These are phyloP conservation scores for Fusarium sp. DNA, from an alignment of 2,329 filamentous ascomycete species.

Conservation along the genomic window DNA sequence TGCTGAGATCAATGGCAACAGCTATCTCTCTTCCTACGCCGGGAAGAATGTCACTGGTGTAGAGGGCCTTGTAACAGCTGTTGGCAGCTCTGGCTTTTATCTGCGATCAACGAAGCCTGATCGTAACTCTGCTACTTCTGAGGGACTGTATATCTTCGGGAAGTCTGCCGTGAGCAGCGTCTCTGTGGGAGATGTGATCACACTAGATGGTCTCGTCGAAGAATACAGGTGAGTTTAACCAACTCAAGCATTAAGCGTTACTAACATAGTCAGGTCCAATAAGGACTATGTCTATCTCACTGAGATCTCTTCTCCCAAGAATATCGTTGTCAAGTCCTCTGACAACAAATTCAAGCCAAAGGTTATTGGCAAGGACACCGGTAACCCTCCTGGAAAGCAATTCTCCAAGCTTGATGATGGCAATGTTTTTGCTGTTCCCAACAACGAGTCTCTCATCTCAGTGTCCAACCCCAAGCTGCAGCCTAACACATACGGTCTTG, in stretches of 20 bases:
- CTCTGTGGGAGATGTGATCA: conserved; percentile 71
- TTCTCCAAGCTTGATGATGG: conserved; percentile 73
- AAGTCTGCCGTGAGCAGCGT: conserved; percentile 62
- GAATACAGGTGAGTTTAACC: conserved; percentile 62
- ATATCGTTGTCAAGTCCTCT: conserved; percentile 64
- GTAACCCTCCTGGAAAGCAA: conserved; percentile 69
- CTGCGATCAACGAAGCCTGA: conserved; percentile 70
- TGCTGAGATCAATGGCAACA: conserved; percentile 73
- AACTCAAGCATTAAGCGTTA: not conserved
- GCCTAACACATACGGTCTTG: conserved; percentile 72
- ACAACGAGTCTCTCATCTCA: conserved; percentile 69
- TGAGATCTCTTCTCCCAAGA: conserved; percentile 67
- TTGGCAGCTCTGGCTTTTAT: conserved; percentile 71
- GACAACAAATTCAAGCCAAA: conserved; percentile 67
- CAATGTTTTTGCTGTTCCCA: conserved; percentile 73
- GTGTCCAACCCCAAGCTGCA: conserved; percentile 69
- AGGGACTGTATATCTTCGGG: conserved; percentile 74
- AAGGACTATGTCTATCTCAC: conserved; percentile 72
- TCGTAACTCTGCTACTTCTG: conserved; percentile 67
- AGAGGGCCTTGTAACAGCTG: conserved; percentile 73
- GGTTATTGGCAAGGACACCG: conserved; percentile 69
- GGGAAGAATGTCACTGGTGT: conserved; percentile 68
- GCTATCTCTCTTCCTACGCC: conserved; percentile 70
- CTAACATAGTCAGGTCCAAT: conserved; percentile 56
- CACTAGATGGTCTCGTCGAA: conserved; percentile 68